Conservation (phyloP, 306 rosid species). For the Begonia loranthoides region DNA sequence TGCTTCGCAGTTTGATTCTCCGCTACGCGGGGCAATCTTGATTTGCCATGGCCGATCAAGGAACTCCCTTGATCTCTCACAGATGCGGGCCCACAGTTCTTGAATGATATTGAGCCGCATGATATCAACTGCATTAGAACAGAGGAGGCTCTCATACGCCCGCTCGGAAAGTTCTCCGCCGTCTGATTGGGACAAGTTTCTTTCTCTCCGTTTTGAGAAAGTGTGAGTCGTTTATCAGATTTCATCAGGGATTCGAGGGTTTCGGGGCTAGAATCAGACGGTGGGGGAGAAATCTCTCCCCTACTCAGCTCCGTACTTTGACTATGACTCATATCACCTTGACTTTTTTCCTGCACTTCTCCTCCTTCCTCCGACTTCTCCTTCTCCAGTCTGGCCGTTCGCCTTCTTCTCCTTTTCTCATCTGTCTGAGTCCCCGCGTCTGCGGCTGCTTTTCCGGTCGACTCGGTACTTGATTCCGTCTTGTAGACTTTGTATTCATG, state of each 20-base stretch:
- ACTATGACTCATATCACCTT: constrained; percentile 14
- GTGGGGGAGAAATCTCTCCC: constrained; percentile 97
- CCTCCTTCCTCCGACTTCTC: constrained; percentile 20
- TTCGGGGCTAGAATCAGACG: constrained; percentile 93
- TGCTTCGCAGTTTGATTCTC: constrained; percentile 29
- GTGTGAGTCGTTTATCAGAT: constrained; percentile 53
- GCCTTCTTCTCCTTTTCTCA: constrained; percentile 59
- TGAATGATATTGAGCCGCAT: constrained; percentile 82
- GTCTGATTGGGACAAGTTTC: constrained; percentile 24
- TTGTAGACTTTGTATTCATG: constrained; percentile 86
- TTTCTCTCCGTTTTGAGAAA: constrained; percentile 10
- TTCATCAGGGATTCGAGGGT: constrained; percentile 77
- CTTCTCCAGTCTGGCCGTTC: constrained; percentile 22
- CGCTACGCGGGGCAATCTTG: constrained; percentile 41
- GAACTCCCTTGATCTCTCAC: constrained; percentile 50
- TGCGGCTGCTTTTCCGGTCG: constrained; percentile 51
- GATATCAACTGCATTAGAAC: constrained; percentile 69
- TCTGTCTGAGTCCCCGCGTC: constrained; percentile 93
- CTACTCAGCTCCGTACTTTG: constrained; percentile 64
- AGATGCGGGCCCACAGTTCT: constrained; percentile 38
- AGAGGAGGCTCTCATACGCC: constrained; percentile 62
- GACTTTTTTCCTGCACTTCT: constrained; percentile 5
- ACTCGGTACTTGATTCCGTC: constrained; percentile 58
- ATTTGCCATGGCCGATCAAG: constrained; percentile 46
- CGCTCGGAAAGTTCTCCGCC: constrained; percentile 35